Evolutionary conservation across 2,329 filamentous ascomycete species (phyloP).

Genomic region (Claviceps humidiphila): DNA sequence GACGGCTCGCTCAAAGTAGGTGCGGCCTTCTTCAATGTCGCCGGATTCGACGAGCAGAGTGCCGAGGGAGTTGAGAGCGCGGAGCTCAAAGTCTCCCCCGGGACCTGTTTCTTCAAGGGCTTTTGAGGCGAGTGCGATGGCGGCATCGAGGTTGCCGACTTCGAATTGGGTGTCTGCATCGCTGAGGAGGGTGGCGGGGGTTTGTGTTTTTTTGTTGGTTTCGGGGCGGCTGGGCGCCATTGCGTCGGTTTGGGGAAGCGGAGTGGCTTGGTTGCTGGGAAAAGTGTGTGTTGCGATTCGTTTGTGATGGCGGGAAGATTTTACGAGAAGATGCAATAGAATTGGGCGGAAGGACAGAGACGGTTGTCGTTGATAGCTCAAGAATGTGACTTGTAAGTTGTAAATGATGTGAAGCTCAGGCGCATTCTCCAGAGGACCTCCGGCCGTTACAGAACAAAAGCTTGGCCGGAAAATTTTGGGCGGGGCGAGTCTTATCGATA

Average conservation of each 20-base stretch:
- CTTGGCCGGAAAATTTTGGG: constrained; percentile 4
- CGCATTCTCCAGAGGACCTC: background rate
- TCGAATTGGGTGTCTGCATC: constrained; percentile 29
- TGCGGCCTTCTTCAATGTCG: constrained; percentile 61
- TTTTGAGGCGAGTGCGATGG: constrained; percentile 25
- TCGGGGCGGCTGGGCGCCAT: constrained; percentile 31
- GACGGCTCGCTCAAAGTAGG: constrained; percentile 60
- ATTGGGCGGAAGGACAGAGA: background rate
- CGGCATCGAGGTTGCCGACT: constrained; percentile 28
- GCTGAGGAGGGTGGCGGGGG: constrained; percentile 18
- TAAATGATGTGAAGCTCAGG: background rate
- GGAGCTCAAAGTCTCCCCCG: constrained; percentile 39
- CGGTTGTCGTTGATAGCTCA: background rate
- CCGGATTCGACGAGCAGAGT: constrained; percentile 75
- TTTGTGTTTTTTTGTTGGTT: constrained; percentile 18
- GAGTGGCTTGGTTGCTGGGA: background rate
- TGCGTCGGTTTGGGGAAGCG: constrained; percentile 1
- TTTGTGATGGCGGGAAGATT: background rate
- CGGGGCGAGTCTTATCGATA: constrained; percentile 5
- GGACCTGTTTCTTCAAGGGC: constrained; percentile 31
- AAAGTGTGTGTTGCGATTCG: background rate
- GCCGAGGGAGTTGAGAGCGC: constrained; percentile 62
- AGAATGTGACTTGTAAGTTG: background rate
- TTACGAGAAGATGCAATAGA: background rate
- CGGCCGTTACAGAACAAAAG: background rate